A percentile compares a stretch with the other conserved stretches of the same genome.
Evolutionary conservation across 1,284 basidiomycete genomes (phyloP).

Genomic region (Cronartium quercuum): DNA sequence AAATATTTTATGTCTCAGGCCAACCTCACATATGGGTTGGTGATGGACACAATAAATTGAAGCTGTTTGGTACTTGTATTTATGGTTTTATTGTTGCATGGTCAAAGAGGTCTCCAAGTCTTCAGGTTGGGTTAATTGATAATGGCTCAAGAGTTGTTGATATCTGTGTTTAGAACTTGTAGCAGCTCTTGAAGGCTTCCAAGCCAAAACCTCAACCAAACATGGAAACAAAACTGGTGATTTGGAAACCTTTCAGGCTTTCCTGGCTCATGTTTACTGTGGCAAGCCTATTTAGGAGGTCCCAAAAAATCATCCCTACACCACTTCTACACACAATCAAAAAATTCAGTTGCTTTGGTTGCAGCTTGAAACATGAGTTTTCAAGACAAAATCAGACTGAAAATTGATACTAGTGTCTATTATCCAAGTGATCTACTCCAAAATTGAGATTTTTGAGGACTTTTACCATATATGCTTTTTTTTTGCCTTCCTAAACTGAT

Average conservation of each 20-base stretch:
- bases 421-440: neutral
- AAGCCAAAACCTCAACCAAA: neutral
- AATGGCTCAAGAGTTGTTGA: neutral
- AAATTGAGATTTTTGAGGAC: neutral
- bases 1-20: neutral
- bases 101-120: neutral
- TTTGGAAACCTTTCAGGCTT: neutral
- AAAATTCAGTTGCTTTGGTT: neutral
- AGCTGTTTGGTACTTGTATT: neutral
- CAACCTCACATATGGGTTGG: neutral
- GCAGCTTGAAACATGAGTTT: neutral
- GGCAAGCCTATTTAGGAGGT: neutral
- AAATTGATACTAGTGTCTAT: neutral
- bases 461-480: neutral
- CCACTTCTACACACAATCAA: neutral
- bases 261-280: neutral
- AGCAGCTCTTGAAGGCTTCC: neutral
- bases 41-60: constrained; percentile 7
- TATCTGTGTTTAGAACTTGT: neutral
- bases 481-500: neutral
- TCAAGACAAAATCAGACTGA: neutral
- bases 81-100: constrained; percentile 8
- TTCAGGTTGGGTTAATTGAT: neutral
- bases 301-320: neutral
- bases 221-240: neutral